Conservation (phyloP, 108 stramenopile genomes). For the Cylindrotheca fusiformis region DNA sequence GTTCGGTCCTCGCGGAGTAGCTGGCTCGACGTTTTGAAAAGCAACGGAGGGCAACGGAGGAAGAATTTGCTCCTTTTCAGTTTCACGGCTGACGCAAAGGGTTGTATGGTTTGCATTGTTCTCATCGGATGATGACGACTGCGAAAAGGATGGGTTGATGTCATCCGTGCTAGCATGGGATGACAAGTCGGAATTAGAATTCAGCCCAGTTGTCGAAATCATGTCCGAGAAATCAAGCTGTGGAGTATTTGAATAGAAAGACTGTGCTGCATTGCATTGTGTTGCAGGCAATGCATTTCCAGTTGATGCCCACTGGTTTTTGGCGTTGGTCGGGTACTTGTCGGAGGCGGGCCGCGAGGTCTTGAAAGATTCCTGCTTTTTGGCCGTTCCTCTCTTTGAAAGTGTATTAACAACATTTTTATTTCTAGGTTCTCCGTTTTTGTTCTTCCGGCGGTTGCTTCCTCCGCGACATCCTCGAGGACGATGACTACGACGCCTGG, state of each 20-base stretch:
- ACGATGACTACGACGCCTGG: slow-evolving; percentile 31
- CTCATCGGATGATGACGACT: slow-evolving; percentile 21
- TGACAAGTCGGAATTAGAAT: neutral
- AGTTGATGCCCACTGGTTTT: slow-evolving; percentile 2
- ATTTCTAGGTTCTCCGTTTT: slow-evolving; percentile 12
- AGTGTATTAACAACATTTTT: slow-evolving; percentile 6
- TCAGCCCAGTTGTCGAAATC: no score
- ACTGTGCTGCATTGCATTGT: neutral
- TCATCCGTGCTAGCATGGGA: no score
- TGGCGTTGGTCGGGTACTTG: neutral
- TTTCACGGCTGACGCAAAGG: no score
- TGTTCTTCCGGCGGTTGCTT: slow-evolving; percentile 27
- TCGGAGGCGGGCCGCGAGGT: neutral
- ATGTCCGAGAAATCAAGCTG: no score
- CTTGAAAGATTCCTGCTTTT: neutral
- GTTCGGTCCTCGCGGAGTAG: slow-evolving; percentile 25
- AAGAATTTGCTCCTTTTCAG: slow-evolving; percentile 13
- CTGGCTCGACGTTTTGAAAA: neutral
- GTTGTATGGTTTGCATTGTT: no score
- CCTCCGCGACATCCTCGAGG: slow-evolving; percentile 38
- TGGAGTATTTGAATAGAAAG: neutral
- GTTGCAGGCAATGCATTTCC: neutral
- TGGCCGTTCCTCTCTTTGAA: slow-evolving; percentile 5
- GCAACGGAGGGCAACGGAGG: slow-evolving; percentile 25
- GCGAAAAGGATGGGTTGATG: slow-evolving; percentile 26